These are phyloP conservation scores for Cryptococcus hybrid DNA, from an alignment of 1,284 basidiomycete species.

Conservation along the genomic window DNA sequence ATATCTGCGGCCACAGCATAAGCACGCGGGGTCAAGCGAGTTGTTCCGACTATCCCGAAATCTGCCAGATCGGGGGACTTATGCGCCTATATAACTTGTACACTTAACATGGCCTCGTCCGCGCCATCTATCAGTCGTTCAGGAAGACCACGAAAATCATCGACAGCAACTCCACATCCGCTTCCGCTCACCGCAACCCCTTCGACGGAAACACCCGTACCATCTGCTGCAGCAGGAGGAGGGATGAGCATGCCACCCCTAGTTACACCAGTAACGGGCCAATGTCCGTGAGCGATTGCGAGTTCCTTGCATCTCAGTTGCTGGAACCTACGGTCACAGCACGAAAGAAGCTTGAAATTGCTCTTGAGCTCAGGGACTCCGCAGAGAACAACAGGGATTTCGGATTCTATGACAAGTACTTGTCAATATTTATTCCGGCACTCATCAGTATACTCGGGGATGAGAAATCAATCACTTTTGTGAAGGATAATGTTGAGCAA, in stretches of 20 bases:
- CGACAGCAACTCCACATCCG: constrained; percentile 26
- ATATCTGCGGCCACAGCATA: too few relatives aligned
- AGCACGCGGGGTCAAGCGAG: too few relatives aligned
- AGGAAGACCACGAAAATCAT: constrained; percentile 39
- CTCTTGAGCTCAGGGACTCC: constrained; percentile 74
- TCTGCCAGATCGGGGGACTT: too few relatives aligned
- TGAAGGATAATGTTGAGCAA: constrained; percentile 75
- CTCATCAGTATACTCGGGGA: constrained; percentile 74
- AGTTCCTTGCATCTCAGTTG: constrained; percentile 41
- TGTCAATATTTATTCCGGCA: constrained; percentile 64
- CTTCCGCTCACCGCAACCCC: constrained; percentile 16
- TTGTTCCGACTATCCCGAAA: too few relatives aligned
- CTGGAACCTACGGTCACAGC: constrained; percentile 24
- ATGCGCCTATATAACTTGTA: too few relatives aligned
- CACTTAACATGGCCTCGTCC: constrained; percentile 15
- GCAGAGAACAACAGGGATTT: constrained; percentile 79
- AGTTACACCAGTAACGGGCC: constrained; percentile 33
- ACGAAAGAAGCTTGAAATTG: constrained; percentile 17
- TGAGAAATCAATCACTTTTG: constrained; percentile 67
- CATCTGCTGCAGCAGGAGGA: constrained; percentile 25
- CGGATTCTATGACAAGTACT: constrained; percentile 65
- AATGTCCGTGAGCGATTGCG: constrained; percentile 40
- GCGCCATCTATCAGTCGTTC: constrained; percentile 15
- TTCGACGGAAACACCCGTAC: constrained; percentile 24
- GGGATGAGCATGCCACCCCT: constrained; percentile 28